phyloP scores from a whole-genome alignment of 2,329 filamentous ascomycete species.

The Davidsoniella eucalypti region DNA sequence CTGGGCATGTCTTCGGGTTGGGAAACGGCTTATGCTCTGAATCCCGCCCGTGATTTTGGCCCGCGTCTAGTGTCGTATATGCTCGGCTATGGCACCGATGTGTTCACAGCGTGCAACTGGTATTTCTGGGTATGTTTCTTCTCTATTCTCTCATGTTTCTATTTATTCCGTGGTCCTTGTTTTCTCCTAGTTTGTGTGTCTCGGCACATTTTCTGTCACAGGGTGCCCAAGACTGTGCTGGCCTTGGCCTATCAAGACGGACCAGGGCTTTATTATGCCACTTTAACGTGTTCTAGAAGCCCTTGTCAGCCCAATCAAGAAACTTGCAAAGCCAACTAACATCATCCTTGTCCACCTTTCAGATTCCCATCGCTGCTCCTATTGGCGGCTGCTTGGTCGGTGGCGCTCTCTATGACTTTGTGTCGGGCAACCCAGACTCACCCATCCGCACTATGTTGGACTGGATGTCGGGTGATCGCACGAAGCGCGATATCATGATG shows the following conservation, averaged over 20 bases:
- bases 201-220: constrained; percentile 4
- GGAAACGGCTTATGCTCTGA: constrained; percentile 64
- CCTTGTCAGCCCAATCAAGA: background rate
- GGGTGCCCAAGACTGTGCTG: background rate
- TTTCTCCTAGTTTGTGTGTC: constrained; percentile 2
- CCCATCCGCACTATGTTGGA: constrained; percentile 43
- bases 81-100: constrained; percentile 49
- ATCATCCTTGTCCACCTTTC: background rate
- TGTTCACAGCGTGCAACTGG: constrained; percentile 50
- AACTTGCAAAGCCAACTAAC: constrained; percentile 2
- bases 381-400: constrained; percentile 49
- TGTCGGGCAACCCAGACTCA: constrained; percentile 53
- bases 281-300: background rate
- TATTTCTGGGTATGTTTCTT: constrained; percentile 45
- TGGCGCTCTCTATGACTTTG: constrained; percentile 48
- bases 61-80: constrained; percentile 50
- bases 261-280: background rate
- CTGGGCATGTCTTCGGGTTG: constrained; percentile 61
- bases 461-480: constrained; percentile 10
- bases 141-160: constrained; percentile 2
- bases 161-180: background rate
- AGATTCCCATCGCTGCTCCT: constrained; percentile 52
- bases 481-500: constrained; percentile 7
- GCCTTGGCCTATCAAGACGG: background rate
- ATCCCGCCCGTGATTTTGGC: constrained; percentile 56